phyloP scores from a whole-genome alignment of 257 asterid species.

The Ilex asprella region DNA sequence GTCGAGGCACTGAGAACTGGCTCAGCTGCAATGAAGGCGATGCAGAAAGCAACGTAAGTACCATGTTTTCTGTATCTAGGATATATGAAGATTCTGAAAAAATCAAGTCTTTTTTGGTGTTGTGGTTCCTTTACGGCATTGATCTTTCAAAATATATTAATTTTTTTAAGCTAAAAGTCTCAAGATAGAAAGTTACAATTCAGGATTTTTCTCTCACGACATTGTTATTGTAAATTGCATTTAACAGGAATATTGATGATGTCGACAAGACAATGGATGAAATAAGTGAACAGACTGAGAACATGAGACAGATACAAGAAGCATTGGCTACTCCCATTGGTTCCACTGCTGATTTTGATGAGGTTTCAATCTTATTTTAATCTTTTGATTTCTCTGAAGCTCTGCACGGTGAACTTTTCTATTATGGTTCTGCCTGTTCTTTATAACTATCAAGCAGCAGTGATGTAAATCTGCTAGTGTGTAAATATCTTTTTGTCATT shows the following conservation, averaged over 20 bases:
- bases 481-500: background rate
- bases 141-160: no score
- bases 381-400: background rate
- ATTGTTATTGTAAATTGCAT: background rate
- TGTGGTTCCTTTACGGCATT: no score
- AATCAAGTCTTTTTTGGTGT: no score
- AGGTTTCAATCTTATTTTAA: conserved; percentile 16
- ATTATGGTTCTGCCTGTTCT: background rate
- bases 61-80: background rate
- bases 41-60: conserved; percentile 48
- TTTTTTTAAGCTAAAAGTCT: no score
- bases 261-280: conserved; percentile 38
- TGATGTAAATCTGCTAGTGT: background rate
- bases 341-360: conserved; percentile 31
- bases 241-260: conserved; percentile 31
- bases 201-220: background rate
- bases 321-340: conserved; percentile 34
- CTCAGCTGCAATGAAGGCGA: conserved; percentile 49
- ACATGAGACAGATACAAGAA: conserved; percentile 30
- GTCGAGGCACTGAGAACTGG: conserved; percentile 50
- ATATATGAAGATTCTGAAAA: no score
- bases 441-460: no score
- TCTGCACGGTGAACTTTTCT: background rate
- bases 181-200: background rate
- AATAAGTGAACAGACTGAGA: conserved; percentile 30